A percentile compares a stretch with the other conserved stretches of the same genome.
These are phyloP conservation scores for Penicillium digitatum DNA, from an alignment of 2,329 filamentous ascomycete genomes.

Conservation along the genomic window DNA sequence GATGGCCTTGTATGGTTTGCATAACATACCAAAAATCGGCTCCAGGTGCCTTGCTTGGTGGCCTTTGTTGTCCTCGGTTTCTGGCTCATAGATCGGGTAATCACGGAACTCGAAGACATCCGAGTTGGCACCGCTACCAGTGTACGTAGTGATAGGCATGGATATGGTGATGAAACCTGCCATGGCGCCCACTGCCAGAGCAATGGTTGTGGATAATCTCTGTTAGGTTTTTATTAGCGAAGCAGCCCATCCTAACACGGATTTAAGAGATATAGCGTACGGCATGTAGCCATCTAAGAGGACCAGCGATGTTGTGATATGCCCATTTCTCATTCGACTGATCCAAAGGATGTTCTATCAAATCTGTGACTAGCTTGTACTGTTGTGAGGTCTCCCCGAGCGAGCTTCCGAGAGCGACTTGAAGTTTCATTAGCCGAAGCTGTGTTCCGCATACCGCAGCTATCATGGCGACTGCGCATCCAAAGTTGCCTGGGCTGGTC, in stretches of 20 bases:
- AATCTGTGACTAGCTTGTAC: constrained; percentile 9
- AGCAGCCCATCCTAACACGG: not conserved
- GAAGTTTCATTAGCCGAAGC: constrained; percentile 27
- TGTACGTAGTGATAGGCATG: constrained; percentile 19
- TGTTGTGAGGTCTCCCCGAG: not conserved
- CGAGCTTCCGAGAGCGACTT: constrained; percentile 13
- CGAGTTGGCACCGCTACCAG: constrained; percentile 1
- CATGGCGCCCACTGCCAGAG: constrained; percentile 24
- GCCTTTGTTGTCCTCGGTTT: constrained; percentile 5
- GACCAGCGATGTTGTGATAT: constrained; percentile 27
- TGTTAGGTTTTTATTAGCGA: constrained; percentile 15
- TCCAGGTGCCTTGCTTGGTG: constrained; percentile 26
- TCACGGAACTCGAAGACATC: constrained; percentile 12
- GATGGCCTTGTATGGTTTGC: too few species aligned
- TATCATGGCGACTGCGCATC: constrained; percentile 24
- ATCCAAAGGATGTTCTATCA: constrained; percentile 14
- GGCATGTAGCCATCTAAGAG: constrained; percentile 30
- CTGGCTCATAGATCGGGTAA: constrained; percentile 21
- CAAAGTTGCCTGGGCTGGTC: not conserved
- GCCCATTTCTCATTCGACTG: constrained; percentile 6
- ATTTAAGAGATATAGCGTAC: constrained; percentile 22
- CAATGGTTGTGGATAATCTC: constrained; percentile 20
- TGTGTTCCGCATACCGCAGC: constrained; percentile 30
- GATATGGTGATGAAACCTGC: constrained; percentile 26
- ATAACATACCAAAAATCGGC: constrained; percentile 33